These are phyloP conservation scores for Ophiostoma perfectum DNA, from an alignment of 2,329 filamentous ascomycete genomes.

Conservation along the genomic window DNA sequence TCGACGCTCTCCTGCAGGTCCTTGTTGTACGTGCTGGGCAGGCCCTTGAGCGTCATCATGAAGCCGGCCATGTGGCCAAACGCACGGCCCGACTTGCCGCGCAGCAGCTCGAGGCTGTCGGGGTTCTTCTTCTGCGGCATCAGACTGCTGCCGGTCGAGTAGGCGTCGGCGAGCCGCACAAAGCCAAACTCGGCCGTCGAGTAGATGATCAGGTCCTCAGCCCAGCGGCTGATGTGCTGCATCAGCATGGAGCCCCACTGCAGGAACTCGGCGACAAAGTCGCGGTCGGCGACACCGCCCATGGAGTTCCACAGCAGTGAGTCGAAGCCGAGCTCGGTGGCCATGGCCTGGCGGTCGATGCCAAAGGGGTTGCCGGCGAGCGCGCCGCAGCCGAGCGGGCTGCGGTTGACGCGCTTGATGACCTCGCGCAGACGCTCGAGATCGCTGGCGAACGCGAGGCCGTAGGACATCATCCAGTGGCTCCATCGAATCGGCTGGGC, in stretches of 20 bases:
- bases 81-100: conserved; percentile 69
- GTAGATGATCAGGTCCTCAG: conserved; percentile 83
- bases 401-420: conserved; percentile 65
- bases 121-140: conserved; percentile 85
- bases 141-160: conserved; percentile 68
- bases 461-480: conserved; percentile 76
- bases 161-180: conserved; percentile 70
- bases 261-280: conserved; percentile 77
- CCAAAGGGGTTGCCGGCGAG: conserved; percentile 77
- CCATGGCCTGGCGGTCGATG: conserved; percentile 74
- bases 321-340: conserved; percentile 74
- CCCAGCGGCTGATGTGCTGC: conserved; percentile 73
- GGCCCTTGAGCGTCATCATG: conserved; percentile 65
- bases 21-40: conserved; percentile 84
- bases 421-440: conserved; percentile 71
- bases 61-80: conserved; percentile 79
- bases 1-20: conserved; percentile 85
- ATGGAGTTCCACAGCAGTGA: conserved; percentile 71
- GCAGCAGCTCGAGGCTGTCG: conserved; percentile 63
- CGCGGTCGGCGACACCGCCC: conserved; percentile 68
- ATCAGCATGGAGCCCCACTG: conserved; percentile 75
- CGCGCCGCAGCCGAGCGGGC: conserved; percentile 68
- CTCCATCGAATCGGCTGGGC: conserved; percentile 75
- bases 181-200: conserved; percentile 70
- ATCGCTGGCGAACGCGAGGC: conserved; percentile 64